These are phyloP conservation scores for Saturnispora bothae DNA, from an alignment of 805 yeast genomes.

Conservation along the genomic window DNA sequence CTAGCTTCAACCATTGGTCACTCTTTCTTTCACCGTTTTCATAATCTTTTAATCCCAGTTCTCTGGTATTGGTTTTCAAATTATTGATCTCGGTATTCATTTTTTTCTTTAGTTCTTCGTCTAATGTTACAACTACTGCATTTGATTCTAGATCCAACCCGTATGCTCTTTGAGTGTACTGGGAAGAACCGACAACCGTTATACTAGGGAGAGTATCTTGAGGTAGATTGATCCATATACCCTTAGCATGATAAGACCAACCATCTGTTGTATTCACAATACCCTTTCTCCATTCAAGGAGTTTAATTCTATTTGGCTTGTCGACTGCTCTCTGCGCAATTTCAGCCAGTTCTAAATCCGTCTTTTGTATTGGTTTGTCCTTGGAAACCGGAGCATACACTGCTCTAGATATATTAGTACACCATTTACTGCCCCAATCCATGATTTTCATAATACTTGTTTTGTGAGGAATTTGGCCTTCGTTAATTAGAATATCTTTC, in stretches of 20 bases:
- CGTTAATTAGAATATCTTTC: constrained; percentile 23
- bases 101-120: constrained; percentile 40
- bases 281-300: constrained; percentile 85
- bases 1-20: constrained; percentile 51
- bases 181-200: constrained; percentile 85
- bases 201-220: constrained; percentile 50
- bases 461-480: constrained; percentile 7
- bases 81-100: constrained; percentile 59
- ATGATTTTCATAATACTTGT: constrained; percentile 23
- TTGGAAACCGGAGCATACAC: constrained; percentile 1
- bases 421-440: constrained; percentile 10
- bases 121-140: constrained; percentile 67
- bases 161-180: constrained; percentile 86
- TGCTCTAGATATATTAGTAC: neutral
- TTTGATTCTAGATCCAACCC: constrained; percentile 81
- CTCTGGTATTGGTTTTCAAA: constrained; percentile 41
- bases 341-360: neutral
- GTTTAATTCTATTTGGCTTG: constrained; percentile 31
- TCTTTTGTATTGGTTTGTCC: neutral
- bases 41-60: constrained; percentile 52
- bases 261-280: constrained; percentile 71
- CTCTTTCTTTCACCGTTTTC: constrained; percentile 47
- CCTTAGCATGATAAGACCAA: constrained; percentile 98
- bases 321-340: neutral
- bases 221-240: constrained; percentile 71